Evolutionary conservation across 2,329 filamentous ascomycete genomes (phyloP), one percentile per base, ranked within the genome.

Genomic region (Fusarium lyarnte): DNA sequence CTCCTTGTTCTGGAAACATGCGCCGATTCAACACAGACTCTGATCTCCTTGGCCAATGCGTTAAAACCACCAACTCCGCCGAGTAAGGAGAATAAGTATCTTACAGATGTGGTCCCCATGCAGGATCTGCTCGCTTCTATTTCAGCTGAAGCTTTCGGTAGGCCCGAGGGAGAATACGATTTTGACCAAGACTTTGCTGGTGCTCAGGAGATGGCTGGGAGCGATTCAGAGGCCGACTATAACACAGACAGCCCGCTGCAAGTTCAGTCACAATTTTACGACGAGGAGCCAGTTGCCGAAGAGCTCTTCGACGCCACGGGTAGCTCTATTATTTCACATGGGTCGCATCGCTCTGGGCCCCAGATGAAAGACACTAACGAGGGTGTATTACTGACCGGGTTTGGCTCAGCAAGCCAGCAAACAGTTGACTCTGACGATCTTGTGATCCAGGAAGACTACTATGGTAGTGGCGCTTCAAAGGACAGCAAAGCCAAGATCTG

Each of bases 1-100:
- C 86, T 99, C 3, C 86, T 99, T 58, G 91, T 99, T 38, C 84
- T 99, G 11, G 96, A 99, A 81, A 97, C 95, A 2, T 99, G 97
- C 77, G 96, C 96, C 35, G 96, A 99, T 81, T 99, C 96, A 4
- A 98, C 94, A 0, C 94, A 98, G 80, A 99, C 96, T 1, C 86
- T 99, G 19, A 92, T 97, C 58, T 87, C 89, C 4, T 87, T 97
- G 45, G 83, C 95, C 21, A 94, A 93, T 76, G 94, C 92, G 2
- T 86, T 99, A 8, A 90, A 91, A 41, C 96, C 95, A 8, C 95
- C 96, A 2, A 91, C 90, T 12, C 92, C 94, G 1, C 94, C 95
- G 3, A 95, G 89, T 77, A 94, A 92, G 69, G 91, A 93, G 74
- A 89, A 91, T 72, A 96, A 96, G 78, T 99, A 97, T 80, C 89